phyloP scores from a whole-genome alignment of 2,329 filamentous ascomycete species.

The Aspergillus tamarii region DNA sequence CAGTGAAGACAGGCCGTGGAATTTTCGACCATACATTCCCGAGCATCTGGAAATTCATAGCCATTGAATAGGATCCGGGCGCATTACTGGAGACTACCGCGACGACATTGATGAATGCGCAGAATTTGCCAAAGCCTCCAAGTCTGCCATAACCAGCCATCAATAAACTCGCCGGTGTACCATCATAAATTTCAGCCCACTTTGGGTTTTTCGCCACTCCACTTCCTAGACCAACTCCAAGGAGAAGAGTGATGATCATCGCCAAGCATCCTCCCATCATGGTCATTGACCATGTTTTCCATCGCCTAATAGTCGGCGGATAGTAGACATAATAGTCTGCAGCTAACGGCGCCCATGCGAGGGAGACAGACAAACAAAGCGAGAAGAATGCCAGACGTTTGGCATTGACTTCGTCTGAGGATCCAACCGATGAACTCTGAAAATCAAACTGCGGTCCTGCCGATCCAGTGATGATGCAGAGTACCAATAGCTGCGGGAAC shows the following conservation, averaged over 20 bases:
- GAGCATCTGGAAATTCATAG: conserved; percentile 49
- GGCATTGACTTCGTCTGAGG: conserved; percentile 33
- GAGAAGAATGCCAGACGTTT: conserved; percentile 44
- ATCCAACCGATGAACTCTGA: conserved; percentile 30
- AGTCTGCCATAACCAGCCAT: conserved; percentile 43
- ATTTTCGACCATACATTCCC: conserved; percentile 41
- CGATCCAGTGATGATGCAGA: conserved; percentile 46
- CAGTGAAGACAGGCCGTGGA: conserved; percentile 49
- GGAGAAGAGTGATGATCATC: conserved; percentile 39
- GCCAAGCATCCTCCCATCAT: conserved; percentile 39
- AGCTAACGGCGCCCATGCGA: conserved; percentile 40
- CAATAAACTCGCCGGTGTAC: conserved; percentile 41
- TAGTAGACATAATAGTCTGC: conserved; percentile 52
- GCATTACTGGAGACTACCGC: conserved; percentile 50
- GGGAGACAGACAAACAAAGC: conserved; percentile 37
- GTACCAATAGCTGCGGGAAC: conserved; percentile 46
- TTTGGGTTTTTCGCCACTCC: conserved; percentile 36
- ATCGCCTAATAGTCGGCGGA: conserved; percentile 39
- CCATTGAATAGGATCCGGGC: conserved; percentile 50
- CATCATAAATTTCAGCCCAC: conserved; percentile 25
- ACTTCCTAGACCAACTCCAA: conserved; percentile 48
- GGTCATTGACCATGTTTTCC: conserved; percentile 43
- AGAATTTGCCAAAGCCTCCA: conserved; percentile 48
- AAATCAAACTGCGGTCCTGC: conserved; percentile 42
- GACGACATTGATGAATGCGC: conserved; percentile 47